A percentile compares a stretch with the other conserved stretches of the same genome.
These are phyloP conservation scores for Botrytis hyacinthi DNA, from an alignment of 2,329 filamentous ascomycete species.

Conservation along the genomic window DNA sequence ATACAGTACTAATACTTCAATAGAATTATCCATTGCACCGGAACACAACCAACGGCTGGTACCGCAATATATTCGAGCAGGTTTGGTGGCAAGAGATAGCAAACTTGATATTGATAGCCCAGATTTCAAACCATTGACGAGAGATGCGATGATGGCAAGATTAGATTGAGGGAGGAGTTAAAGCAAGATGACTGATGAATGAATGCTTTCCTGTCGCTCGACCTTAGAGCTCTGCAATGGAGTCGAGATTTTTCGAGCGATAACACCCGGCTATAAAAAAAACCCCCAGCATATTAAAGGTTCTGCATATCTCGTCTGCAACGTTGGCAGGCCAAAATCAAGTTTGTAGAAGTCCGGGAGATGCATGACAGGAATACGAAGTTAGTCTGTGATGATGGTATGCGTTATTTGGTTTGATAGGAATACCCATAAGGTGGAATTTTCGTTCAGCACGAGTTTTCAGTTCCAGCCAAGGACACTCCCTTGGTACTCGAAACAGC, in stretches of 20 bases:
- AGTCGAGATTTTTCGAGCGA: slow-evolving; percentile 34
- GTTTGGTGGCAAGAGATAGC: slow-evolving; percentile 67
- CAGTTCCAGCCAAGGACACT: slow-evolving; percentile 31
- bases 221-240: slow-evolving; percentile 31
- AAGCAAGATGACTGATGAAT: slow-evolving; percentile 37
- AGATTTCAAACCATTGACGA: slow-evolving; percentile 85
- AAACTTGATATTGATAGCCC: slow-evolving; percentile 71
- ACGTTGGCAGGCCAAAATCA: slow-evolving; percentile 32
- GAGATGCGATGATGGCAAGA: slow-evolving; percentile 96
- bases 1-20: slow-evolving; percentile 19
- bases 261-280: slow-evolving; percentile 31
- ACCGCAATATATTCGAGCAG: slow-evolving; percentile 74
- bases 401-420: slow-evolving; percentile 37
- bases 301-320: slow-evolving; percentile 34
- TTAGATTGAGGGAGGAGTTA: slow-evolving; percentile 68
- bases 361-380: slow-evolving; percentile 34
- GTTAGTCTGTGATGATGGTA: slow-evolving; percentile 36
- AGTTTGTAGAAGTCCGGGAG: slow-evolving; percentile 36
- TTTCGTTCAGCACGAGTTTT: slow-evolving; percentile 32
- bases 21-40: slow-evolving; percentile 95
- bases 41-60: slow-evolving; percentile 85
- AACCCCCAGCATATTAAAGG: slow-evolving; percentile 35
- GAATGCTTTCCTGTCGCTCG: slow-evolving; percentile 39
- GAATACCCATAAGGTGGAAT: slow-evolving; percentile 37
- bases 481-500: slow-evolving; percentile 28